Base-by-base conservation (phyloP, 257 asterid species). In the Nicotiana undulata region DNA sequence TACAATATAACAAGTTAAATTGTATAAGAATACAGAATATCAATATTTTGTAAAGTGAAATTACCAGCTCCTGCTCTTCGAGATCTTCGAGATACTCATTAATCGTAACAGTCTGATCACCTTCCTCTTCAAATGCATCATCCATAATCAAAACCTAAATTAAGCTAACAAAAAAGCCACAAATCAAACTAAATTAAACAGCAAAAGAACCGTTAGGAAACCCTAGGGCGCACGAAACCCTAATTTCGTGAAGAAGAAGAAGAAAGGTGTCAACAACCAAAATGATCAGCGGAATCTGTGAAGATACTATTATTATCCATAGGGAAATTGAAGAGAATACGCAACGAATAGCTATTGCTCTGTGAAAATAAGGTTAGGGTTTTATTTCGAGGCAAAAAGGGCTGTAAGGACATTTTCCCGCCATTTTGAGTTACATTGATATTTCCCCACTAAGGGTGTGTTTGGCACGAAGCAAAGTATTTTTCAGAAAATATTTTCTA, bases 61-160 rank as follows among this genome's bases (percentile, higher is more conserved):
- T 44, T 34, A 94, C 98, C 88, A 94, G 84, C 81, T 92, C 97
- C 85, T 90, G 97, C 49, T 92, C 94, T 86, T 94, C 98, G 46
- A 92, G 92, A 74, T 90, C 90, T 76, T 92, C 82, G 44, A 92
- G 91, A 86, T 92, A 92, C 78, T 91, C 97, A 28, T 86, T 89
- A 29, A 92, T 90, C 29, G 98, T 89, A 84, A 94, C 86, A 86
- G 97, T 92, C 44, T 89, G 89, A 82, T 91, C 97, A 13, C 82
- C 86, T 70, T 89, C 98, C 34, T 90, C 93, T 31, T 89, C 97
- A 59, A 91, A 94, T 28, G 77, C 87, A 84, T 91, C 94, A 76
- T 92, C 88, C 97, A 94, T 93, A 34, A 22, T 34, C 31, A 26
- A 53, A 29, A 29, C 76, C 16, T 20, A 11, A 70, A 70, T 20